A percentile compares a stretch with the other conserved stretches of the same genome.
phyloP scores from a whole-genome alignment of 139 green algal species.

The Auxenochlorella pyrenoidosa region DNA sequence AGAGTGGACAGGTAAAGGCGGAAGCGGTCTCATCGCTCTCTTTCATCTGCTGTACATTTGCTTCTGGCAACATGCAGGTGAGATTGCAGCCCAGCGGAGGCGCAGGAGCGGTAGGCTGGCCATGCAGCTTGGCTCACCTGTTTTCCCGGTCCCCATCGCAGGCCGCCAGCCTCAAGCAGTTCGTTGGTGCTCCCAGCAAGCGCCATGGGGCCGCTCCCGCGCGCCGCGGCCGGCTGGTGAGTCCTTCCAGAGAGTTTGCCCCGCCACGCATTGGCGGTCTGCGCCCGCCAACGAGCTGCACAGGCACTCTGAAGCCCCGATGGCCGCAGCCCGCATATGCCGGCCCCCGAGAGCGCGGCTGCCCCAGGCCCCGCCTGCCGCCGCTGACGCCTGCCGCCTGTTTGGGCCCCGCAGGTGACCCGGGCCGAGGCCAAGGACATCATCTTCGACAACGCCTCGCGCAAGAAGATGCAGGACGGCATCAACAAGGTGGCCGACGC shows the following conservation, averaged over 20 bases:
- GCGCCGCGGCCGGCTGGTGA: not conserved
- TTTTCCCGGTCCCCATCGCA: not conserved
- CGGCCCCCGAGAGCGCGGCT: too few species aligned
- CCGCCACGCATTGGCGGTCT: not conserved
- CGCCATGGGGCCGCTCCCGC: not conserved
- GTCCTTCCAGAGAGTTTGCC: not conserved
- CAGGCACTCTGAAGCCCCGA: too few species aligned
- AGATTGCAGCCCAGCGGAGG: not conserved
- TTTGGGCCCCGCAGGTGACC: constrained; percentile 57
- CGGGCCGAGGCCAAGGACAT: constrained; percentile 96
- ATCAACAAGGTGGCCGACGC: constrained; percentile 99
- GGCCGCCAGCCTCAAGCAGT: not conserved
- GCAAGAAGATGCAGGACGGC: constrained; percentile 88
- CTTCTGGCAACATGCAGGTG: not conserved
- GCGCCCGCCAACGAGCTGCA: too few species aligned
- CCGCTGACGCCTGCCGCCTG: not conserved
- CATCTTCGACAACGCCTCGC: constrained; percentile 90
- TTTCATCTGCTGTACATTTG: not conserved
- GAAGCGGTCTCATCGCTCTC: not conserved
- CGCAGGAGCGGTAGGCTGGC: not conserved
- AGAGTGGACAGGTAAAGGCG: not conserved
- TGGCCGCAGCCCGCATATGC: too few species aligned
- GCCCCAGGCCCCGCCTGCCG: not conserved
- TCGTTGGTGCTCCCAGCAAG: not conserved
- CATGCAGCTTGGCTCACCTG: not conserved